A percentile compares a stretch with the other conserved stretches of the same genome.
Evolutionary conservation across 2,329 filamentous ascomycete genomes (phyloP).

Genomic region (Coniochaeta ligniaria): DNA sequence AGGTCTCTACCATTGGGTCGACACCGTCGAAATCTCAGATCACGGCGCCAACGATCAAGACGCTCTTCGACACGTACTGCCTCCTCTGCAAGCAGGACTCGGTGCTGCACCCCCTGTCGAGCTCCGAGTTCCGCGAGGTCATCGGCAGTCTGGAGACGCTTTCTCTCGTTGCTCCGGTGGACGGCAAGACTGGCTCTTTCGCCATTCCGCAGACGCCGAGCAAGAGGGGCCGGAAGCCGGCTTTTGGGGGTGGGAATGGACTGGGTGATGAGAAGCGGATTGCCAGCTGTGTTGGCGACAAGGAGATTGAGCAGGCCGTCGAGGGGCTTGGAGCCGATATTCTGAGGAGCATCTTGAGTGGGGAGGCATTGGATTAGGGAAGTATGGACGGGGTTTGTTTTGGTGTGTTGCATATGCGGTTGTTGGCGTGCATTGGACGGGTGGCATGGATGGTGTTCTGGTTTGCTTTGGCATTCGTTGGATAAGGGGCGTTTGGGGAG

Average conservation of each 20-base stretch:
- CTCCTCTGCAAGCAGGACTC: constrained; percentile 78
- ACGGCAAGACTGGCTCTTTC: constrained; percentile 63
- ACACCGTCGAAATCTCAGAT: constrained; percentile 57
- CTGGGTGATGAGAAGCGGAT: constrained; percentile 66
- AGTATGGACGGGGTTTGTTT: neutral
- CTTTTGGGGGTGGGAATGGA: constrained; percentile 37
- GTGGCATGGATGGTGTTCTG: neutral
- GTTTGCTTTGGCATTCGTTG: neutral
- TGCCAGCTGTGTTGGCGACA: constrained; percentile 72
- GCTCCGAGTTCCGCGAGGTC: constrained; percentile 91
- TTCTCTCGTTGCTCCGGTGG: constrained; percentile 66
- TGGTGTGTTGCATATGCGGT: neutral
- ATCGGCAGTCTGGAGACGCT: constrained; percentile 83
- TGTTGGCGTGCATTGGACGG: neutral
- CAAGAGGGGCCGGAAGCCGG: constrained; percentile 54
- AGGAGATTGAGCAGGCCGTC: constrained; percentile 67
- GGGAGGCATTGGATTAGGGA: constrained; percentile 50
- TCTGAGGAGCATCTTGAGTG: constrained; percentile 53
- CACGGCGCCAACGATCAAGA: constrained; percentile 72
- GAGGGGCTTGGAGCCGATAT: constrained; percentile 56
- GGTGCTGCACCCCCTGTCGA: constrained; percentile 81
- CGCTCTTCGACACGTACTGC: constrained; percentile 77
- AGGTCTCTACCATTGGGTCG: constrained; percentile 18
- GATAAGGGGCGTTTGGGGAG: neutral
- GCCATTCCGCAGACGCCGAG: constrained; percentile 62